Evolutionary conservation across 306 rosid species (phyloP), one percentile per base, ranked within the genome.

Genomic region (Pyrus bretschneideri): DNA sequence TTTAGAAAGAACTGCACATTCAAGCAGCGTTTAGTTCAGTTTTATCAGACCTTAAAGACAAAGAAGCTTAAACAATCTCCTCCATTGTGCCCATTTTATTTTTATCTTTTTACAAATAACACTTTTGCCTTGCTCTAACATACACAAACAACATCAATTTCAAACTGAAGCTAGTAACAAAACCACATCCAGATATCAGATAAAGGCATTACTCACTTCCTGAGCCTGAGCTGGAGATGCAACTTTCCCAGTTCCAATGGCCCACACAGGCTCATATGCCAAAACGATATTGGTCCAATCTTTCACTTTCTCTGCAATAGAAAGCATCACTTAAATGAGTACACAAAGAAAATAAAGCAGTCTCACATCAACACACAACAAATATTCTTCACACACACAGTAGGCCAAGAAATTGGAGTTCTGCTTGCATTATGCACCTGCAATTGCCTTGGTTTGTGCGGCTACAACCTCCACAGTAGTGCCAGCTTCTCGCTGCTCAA

Each of bases 261-360:
- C 97, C 97, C 97, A 91, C 73, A 91, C 97, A 18, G 97, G 97
- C 84, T 91, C 97, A 67, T 89, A 91, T 30, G 97, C 97, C 85
- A 91, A 73, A 60, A 91, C 97, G 58, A 91, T 83, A 77, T 91
- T 83, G 29, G 81, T 85, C 97, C 97, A 91, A 15, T 77, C 86
- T 29, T 88, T 79, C 70, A 91, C 60, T 76, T 64, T 72, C 5
- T 71, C 88, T 84, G 83, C 73, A 71, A 46, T 2, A 61, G 69
- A 88, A 71, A 71, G 80, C 80, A 85, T 79, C 80, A 30, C 46
- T 33, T 57, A 5, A 72, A 54, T 58, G 9, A 65, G 17, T 57
- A 67, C 23, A 33, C 0, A 14, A 33, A 4, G 3, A 33, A 72
- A 25, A 12, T 40, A 11, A 57, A 33, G 35, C 23, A 12, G 33